Base-by-base conservation (phyloP, 1,139 yeast genomes). In the Debaryomyces fabryi region DNA sequence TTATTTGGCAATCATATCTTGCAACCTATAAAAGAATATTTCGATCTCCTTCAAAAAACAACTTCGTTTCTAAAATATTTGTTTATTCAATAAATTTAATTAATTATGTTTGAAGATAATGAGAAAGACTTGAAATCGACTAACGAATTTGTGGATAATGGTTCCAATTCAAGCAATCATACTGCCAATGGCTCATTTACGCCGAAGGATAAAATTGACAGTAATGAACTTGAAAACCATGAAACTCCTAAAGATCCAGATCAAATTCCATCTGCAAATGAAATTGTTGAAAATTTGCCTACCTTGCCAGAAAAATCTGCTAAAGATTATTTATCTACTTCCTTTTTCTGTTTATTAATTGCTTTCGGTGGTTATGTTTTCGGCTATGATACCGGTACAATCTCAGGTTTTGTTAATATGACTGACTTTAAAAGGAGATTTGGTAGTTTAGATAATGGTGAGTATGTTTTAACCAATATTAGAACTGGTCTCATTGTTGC, bases 321-420 rank as follows among this genome's bases (percentile, higher is more conserved):
- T 42, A 64, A 59, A 39, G 74, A 69, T 39, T 65, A 72, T 55
- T 47, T 70, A 25, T 56, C 67, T 36, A 67, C 69, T 33, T 64
- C 69, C 45, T 55, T 69, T 46, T 69, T 73, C 57, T 72, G 78
- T 61, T 59, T 74, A 32, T 55, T 76, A 38, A 67, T 78, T 38
- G 79, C 88, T 6, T 76, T 82, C 53, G 84, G 86, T 29, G 90
- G 90, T 2, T 80, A 83, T 51, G 78, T 83, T 12, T 83, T 83
- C 56, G 91, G 91, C 9, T 85, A 82, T 71, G 91, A 85, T 64
- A 82, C 86, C 40, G 90, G 90, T 44, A 83, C 86, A 39, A 77
- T 85, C 56, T 86, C 88, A 30, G 88, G 88, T 20, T 71, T 84
- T 49, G 75, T 83, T 13, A 82, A 82, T 58, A 76, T 83, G 79